Base-by-base conservation (phyloP, 2,329 filamentous ascomycete species). In the Fusarium goolgardi region DNA sequence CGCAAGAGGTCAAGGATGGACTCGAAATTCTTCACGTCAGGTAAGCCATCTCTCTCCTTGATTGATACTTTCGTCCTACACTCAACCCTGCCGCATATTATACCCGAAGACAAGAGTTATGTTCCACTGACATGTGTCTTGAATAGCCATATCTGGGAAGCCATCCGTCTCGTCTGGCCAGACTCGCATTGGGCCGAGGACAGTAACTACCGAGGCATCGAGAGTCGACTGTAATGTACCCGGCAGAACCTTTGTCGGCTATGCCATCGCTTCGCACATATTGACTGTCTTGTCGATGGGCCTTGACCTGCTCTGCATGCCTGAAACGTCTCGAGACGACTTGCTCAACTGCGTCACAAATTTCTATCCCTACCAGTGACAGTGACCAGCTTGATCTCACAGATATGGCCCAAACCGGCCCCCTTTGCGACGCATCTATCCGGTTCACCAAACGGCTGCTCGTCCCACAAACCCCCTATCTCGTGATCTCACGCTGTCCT, bases 161-260 rank as follows among this genome's bases (percentile, higher is more conserved):
- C 94, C 27, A 89, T 99, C 77, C 89, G 91, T 61, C 84, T 91
- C 67, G 91, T 99, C 69, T 99, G 96, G 96, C 96, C 96, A 3
- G 93, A 97, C 73, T 90, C 87, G 40, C 87, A 91, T 72, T 97
- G 94, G 91, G 91, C 93, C 21, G 89, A 90, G 62, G 89, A 93
- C 75, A 86, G 89, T 72, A 86, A 81, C 59, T 84, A 88, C 78
- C 85, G 88, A 61, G 86, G 88, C 45, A 83, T 96, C 62, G 93
- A 97, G 80, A 94, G 91, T 78, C 88, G 92, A 71, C 81, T 97
- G 79, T 97, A 84, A 83, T 71, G 40, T 25, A 29, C 37, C 21
- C 15, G 29, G 31, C 55, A 41, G 46, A 32, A 46, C 18, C 21
- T 47, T 29, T 50, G 51, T 59, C 35, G 31, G 31, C 29, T 53